Percentiles rank a stretch among this genome's conserved stretches.
phyloP scores from a whole-genome alignment of 345 rosid species.

The Corymbia maculata region DNA sequence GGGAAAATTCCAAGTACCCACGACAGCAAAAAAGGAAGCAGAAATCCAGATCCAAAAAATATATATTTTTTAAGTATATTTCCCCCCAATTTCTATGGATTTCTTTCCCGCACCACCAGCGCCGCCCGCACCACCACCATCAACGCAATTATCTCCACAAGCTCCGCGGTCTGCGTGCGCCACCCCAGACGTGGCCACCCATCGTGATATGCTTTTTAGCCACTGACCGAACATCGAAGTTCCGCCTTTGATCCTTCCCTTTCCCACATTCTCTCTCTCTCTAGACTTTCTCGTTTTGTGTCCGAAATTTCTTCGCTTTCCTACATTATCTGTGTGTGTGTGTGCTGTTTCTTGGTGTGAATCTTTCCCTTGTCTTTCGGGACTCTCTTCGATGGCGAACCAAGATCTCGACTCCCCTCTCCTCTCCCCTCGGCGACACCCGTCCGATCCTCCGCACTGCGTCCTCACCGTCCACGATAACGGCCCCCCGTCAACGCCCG shows the following conservation, averaged over 20 bases:
- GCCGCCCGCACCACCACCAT: background rate
- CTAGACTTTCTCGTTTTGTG: background rate
- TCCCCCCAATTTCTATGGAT: background rate
- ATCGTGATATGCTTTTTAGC: background rate
- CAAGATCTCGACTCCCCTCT: slow-evolving; percentile 46
- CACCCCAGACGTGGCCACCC: background rate
- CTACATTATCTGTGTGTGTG: background rate
- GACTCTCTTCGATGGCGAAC: slow-evolving; percentile 33
- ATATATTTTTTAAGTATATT: background rate
- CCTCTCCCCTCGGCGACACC: slow-evolving; percentile 8
- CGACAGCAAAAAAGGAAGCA: background rate
- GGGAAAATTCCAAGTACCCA: background rate
- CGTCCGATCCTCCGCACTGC: slow-evolving; percentile 32
- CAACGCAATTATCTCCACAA: background rate
- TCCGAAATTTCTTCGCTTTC: background rate
- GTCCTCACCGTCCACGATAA: slow-evolving; percentile 26
- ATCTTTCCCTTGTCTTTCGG: background rate
- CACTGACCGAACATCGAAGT: background rate
- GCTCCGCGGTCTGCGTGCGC: background rate
- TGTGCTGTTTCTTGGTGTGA: background rate
- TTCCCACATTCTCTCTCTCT: background rate
- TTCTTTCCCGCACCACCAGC: too few relatives aligned
- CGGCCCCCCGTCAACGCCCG: background rate
- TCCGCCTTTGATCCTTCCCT: background rate
- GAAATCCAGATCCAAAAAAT: background rate